Base-by-base conservation (phyloP, 2,329 filamentous ascomycete genomes). In the Cytospora chrysosperma region DNA sequence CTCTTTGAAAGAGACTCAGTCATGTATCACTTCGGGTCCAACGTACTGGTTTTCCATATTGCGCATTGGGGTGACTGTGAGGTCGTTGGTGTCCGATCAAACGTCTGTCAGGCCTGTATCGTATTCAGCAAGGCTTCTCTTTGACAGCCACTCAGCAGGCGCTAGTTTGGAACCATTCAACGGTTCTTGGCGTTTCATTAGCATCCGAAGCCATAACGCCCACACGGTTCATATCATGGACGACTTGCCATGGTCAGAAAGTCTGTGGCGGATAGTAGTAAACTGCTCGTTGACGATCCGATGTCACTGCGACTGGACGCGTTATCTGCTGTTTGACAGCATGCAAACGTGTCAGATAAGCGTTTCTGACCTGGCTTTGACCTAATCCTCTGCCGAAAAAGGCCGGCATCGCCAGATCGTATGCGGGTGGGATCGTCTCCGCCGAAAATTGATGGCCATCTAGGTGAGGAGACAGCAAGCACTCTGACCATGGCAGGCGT, bases 31-130 rank as follows among this genome's bases (percentile, higher is more conserved):
- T 59, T 53, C 43, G 63, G 63, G 63, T 57, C 56, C 63, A 56
- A 54, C 63, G 63, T 60, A 57, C 56, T 63, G 63, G 60, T 63
- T 59, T 60, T 56, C 60, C 58, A 52, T 53, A 54, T 63, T 37
- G 56, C 56, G 32, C 51, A 40, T 34, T 49, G 47, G 30, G 54
- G 57, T 47, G 56, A 60, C 63, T 47, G 34, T 60, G 60, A 59
- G 54, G 60, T 56, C 49, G 55, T 30, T 59, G 56, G 50, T 60
- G 51, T 56, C 32, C 59, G 32, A 52, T 30, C 55, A 28, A 52
- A 21, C 28, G 43, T 47, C n/a, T 21, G 63, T 62, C 55, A 54
- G 43, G 32, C 26, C 30, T 65, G 52, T 53, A 53, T n/a, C n/a
- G n/a, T n/a, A 56, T 62, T 50, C n/a, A 56, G 47, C 58, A 54